Base-by-base conservation (phyloP, 108 stramenopile genomes). In the Schizochytrium sp. region DNA sequence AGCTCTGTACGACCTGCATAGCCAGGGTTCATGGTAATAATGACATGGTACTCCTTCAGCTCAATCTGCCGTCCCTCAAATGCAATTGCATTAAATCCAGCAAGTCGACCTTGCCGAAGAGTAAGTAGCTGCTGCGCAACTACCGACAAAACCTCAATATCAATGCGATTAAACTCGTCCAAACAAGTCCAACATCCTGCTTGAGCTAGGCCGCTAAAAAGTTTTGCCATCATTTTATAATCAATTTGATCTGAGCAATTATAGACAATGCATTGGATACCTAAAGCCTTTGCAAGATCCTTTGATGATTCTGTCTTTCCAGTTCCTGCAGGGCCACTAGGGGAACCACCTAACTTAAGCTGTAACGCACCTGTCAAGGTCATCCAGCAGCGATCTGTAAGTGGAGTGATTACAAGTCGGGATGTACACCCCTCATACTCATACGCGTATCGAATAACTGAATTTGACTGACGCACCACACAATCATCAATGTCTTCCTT, bases 301-400 rank as follows among this genome's bases (percentile, higher is more conserved):
- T 94, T 94, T 4, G 91, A 87, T 38, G 92, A 91, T 53, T 94
- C 94, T 59, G 94, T 94, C 88, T 94, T 94, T 41, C 94, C 94
- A 3, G 94, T 94, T 15, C 94, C 94, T 10, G 93, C 93, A 13
- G 94, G 94, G 13, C 94, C 94, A 3, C 90, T 44, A 0, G 93
- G 93, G 56, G 89, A 89, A 13, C 91, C 93, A 10, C 94, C 93
- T 45, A 94, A 91, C 49, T 91, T 91, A 13, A 94, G 60, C 56
- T 92, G 89, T 19, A 94, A 53, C 3, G 94, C 93, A 13, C 91
- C 91, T 19, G 93, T 94, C 46, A 93, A 89, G 7, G 93, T 94
- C 89, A 94, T 93, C 93, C 93, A 94, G 91, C 93, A 93, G 7
- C 94, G 88, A 49, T 94, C 94, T 15, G 94, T 94, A n/a, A 94